Evolutionary conservation across 306 rosid species (phyloP).

Genomic region (Spatholobus suberectus): DNA sequence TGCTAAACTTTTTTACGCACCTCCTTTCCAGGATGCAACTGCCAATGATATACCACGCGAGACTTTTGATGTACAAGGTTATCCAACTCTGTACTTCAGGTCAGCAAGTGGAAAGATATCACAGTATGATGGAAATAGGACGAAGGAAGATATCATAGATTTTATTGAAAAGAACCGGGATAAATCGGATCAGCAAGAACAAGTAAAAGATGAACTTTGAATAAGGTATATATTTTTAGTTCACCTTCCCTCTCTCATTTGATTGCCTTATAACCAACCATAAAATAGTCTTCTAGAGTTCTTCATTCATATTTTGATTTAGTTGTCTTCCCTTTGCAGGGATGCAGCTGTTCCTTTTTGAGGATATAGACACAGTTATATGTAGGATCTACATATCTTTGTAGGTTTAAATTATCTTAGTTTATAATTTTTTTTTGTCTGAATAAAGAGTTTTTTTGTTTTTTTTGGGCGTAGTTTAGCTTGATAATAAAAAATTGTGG

Average conservation of each 20-base stretch:
- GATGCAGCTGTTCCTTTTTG: neutral
- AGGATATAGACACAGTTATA: constrained; percentile 23
- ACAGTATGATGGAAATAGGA: constrained; percentile 59
- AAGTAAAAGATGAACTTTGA: constrained; percentile 76
- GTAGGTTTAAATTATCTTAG: neutral
- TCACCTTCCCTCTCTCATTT: neutral
- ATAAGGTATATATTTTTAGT: constrained; percentile 36
- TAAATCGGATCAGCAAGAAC: constrained; percentile 45
- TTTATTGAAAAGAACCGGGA: constrained; percentile 70
- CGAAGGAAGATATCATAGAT: constrained; percentile 70
- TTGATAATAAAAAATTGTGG: constrained; percentile 33
- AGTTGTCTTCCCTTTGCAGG: constrained; percentile 20
- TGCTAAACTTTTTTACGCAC: neutral
- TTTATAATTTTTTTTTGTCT: neutral
- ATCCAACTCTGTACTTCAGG: constrained; percentile 70
- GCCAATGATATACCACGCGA: constrained; percentile 67
- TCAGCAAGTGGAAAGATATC: constrained; percentile 71
- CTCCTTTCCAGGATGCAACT: constrained; percentile 68
- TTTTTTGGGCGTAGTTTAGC: neutral
- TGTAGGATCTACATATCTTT: neutral
- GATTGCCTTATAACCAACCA: neutral
- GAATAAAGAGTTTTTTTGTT: constrained; percentile 41
- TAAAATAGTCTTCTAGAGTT: neutral
- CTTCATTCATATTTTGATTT: neutral
- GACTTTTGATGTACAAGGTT: constrained; percentile 68